Evolutionary conservation across 176 grass and related monocot species (phyloP).

Genomic region (Carex kokanica): DNA sequence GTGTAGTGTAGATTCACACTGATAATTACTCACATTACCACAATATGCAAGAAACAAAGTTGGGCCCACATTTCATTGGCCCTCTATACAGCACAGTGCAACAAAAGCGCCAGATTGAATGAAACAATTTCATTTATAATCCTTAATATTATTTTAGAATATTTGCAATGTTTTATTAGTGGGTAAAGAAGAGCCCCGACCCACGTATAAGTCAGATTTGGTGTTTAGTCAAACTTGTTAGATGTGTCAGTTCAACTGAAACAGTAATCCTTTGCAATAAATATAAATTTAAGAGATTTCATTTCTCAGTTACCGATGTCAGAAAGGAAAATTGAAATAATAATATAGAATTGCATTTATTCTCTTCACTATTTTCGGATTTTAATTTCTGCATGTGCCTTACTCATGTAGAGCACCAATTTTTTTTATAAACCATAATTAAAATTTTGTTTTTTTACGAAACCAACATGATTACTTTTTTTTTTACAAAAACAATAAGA

Average conservation of each 20-base stretch:
- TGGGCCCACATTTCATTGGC: background rate
- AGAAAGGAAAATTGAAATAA: background rate
- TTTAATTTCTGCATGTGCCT: slow-evolving; percentile 4
- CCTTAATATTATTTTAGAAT: background rate
- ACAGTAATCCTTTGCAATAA: background rate
- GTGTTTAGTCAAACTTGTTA: slow-evolving; percentile 13
- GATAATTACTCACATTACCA: background rate
- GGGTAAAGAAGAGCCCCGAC: background rate
- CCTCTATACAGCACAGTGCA: background rate
- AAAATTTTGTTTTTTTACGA: no score
- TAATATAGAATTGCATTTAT: background rate
- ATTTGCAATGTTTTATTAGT: background rate
- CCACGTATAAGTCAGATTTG: background rate
- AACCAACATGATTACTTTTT: no score
- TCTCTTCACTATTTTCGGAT: background rate
- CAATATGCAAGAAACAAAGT: slow-evolving; percentile 5
- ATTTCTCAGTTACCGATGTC: background rate
- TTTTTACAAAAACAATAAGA: no score
- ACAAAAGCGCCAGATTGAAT: background rate
- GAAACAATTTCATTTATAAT: background rate
- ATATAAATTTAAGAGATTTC: background rate
- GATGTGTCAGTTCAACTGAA: background rate
- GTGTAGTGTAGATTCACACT: background rate
- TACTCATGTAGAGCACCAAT: background rate
- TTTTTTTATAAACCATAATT: no score